These are phyloP conservation scores for Debaryomyces maramus DNA, from an alignment of 805 yeast genomes.

Conservation along the genomic window DNA sequence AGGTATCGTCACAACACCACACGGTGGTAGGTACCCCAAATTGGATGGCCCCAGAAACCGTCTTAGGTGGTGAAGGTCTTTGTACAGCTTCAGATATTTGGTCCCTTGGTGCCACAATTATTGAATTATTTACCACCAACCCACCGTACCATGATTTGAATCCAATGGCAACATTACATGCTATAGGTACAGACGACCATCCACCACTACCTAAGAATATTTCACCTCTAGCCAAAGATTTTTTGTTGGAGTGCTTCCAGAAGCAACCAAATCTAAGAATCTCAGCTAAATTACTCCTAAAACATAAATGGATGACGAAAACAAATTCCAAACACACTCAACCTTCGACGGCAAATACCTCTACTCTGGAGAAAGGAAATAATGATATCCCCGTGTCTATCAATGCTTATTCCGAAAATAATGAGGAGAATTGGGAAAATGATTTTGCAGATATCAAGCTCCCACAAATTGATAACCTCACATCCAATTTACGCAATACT, in stretches of 20 bases:
- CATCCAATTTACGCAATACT: slow-evolving; percentile 4
- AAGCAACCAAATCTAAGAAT: slow-evolving; percentile 62
- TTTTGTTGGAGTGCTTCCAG: slow-evolving; percentile 67
- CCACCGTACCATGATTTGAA: slow-evolving; percentile 84
- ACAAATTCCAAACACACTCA: slow-evolving; percentile 1
- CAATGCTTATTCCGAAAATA: slow-evolving; percentile 25
- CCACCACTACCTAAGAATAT: slow-evolving; percentile 65
- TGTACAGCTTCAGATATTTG: slow-evolving; percentile 87
- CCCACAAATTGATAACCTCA: slow-evolving; percentile 4
- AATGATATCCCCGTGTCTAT: slow-evolving; percentile 21
- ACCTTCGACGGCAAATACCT: background rate
- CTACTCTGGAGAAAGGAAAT: slow-evolving; percentile 6
- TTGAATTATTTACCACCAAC: slow-evolving; percentile 79
- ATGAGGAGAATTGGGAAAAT: slow-evolving; percentile 37
- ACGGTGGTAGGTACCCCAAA: slow-evolving; percentile 84
- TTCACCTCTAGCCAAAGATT: slow-evolving; percentile 49
- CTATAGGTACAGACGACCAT: slow-evolving; percentile 72
- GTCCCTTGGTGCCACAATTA: slow-evolving; percentile 94
- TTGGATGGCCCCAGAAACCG: slow-evolving; percentile 99
- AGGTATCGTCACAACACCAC: slow-evolving; percentile 36
- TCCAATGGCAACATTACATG: slow-evolving; percentile 79
- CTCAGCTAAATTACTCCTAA: slow-evolving; percentile 53
- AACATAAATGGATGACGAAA: slow-evolving; percentile 60
- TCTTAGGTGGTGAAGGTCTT: slow-evolving; percentile 75
- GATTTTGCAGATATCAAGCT: slow-evolving; percentile 25